Evolutionary conservation across 805 yeast genomes (phyloP), one percentile per base, ranked within the genome.

Genomic region (Hanseniaspora clermontiae): DNA sequence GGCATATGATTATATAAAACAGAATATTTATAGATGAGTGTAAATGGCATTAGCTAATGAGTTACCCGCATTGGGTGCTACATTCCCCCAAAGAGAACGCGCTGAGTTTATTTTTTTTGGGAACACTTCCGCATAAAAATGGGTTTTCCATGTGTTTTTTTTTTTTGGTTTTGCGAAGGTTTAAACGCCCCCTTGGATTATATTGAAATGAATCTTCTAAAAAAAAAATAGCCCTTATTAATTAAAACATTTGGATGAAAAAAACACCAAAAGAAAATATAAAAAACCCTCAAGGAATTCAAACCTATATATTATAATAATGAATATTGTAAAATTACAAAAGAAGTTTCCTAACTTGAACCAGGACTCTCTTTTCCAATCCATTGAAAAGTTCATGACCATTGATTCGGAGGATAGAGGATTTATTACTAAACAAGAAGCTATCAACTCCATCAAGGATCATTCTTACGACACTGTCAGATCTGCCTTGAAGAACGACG

Each of bases 391-490:
- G 62, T 93, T 93, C 74, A 77, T 96, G 64, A 72, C 74, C 59
- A 84, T 93, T 62, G 99, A 93, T 64, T 63, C 83, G 37, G 95
- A 91, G 47, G 99, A 91, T 65, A 82, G 84, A 63, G 99, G 99
- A 11, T 89, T 89, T 80, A 89, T 84, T 43, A 97, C 91, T 66
- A 91, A 91, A 72, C 89, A 85, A 66, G 85, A 84, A 57, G 95
- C 87, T 39, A 83, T 91, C 68, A 80, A 95, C 27, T 79, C 81
- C 57, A 70, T 81, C 32, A 97, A 97, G 19, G 80, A 80, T 55
- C 91, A 85, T 51, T 70, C 89, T 36, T 93, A 93, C 66, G 98
- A 93, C 70, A 86, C 84, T 61, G 91, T 95, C 27, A 83, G 98
- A 73, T 95, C 89, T 69, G 87, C 97, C 1, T 77, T 93, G 67